Evolutionary conservation across 306 rosid genomes (phyloP), one percentile per base, ranked within the genome.

Genomic region (Malus asiatica): DNA sequence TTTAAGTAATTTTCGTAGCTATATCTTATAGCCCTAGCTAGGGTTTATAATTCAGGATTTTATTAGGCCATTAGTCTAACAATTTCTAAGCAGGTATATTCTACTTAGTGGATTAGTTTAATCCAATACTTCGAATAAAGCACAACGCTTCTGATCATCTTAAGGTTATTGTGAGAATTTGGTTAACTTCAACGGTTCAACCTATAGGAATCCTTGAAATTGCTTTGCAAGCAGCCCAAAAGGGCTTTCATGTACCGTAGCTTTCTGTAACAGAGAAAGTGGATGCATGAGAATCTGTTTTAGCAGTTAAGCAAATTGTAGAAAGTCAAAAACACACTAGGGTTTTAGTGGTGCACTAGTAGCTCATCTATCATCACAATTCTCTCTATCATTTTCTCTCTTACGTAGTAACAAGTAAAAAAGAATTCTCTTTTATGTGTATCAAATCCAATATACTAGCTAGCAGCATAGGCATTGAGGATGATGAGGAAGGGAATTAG

Each of bases 221-320:
- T 48, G 22, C 72, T 71, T 52, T 68, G 16, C 64, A 44, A 45
- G 76, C 66, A 40, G 42, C 72, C 30, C 70, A 23, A 66, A 53
- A 48, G 53, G 57, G 55, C 20, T 80, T 75, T 51, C 25, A 57
- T n/a, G 62, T 78, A 71, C 18, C 25, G 80, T 82, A 64, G 66
- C 73, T 77, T 82, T 82, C 80, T 45, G 62, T 70, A 30, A 70
- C 73, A 64, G 35, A 38, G 9, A 77, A 72, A 77, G 73, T 73
- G 69, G 76, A 67, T 83, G 46, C 77, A 25, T 73, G 51, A 75
- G 86, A 87, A 84, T 86, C 87, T 69, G 82, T 72, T 77, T 78
- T 78, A 78, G 83, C 79, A 74, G 87, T 83, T 86, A n/a, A 57
- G 22, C 33, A 66, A 52, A 68, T 68, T 48, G 61, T 18, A 71